Percentiles rank a stretch among this genome's conserved stretches.
Evolutionary conservation across 345 rosid genomes (phyloP).

Genomic region (Sisymbrium altissimum): DNA sequence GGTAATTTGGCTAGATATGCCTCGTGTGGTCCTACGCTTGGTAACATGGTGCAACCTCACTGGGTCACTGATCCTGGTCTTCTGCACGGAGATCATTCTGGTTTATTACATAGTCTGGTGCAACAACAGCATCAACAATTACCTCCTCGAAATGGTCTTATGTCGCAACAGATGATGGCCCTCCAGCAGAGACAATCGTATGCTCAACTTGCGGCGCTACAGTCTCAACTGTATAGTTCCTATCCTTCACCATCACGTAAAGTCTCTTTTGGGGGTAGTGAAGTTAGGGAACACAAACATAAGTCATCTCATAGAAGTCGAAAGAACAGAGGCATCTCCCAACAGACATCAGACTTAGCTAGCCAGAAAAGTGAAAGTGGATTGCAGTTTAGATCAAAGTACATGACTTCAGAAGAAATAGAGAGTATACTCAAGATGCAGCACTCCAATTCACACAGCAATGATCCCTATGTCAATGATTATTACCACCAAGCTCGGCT

Average conservation of each 20-base stretch:
- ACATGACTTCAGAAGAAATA: constrained; percentile 94
- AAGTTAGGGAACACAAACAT: constrained; percentile 64
- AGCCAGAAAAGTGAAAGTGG: constrained; percentile 87
- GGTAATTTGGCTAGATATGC: constrained; percentile 63
- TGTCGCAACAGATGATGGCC: constrained; percentile 55
- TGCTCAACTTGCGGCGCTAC: constrained; percentile 67
- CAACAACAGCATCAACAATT: constrained; percentile 57
- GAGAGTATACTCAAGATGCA: constrained; percentile 97
- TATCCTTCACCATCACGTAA: constrained; percentile 65
- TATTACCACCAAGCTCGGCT: constrained; percentile 95
- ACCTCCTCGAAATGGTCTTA: constrained; percentile 60
- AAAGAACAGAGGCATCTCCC: constrained; percentile 59
- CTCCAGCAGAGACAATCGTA: constrained; percentile 65
- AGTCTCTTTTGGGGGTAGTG: constrained; percentile 52
- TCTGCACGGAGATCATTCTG: constrained; percentile 72
- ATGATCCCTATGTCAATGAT: constrained; percentile 85
- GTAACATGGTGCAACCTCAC: constrained; percentile 68
- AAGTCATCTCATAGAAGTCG: constrained; percentile 72
- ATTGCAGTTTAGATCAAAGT: constrained; percentile 76
- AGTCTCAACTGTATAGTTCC: constrained; percentile 60
- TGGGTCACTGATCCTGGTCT: constrained; percentile 81
- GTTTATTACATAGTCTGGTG: constrained; percentile 56
- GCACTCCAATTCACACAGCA: constrained; percentile 85
- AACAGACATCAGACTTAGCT: constrained; percentile 57
- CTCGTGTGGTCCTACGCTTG: constrained; percentile 68